Evolutionary conservation across 179 eudicot species (phyloP), one percentile per base, ranked within the genome.

Genomic region (Silene vulgaris): DNA sequence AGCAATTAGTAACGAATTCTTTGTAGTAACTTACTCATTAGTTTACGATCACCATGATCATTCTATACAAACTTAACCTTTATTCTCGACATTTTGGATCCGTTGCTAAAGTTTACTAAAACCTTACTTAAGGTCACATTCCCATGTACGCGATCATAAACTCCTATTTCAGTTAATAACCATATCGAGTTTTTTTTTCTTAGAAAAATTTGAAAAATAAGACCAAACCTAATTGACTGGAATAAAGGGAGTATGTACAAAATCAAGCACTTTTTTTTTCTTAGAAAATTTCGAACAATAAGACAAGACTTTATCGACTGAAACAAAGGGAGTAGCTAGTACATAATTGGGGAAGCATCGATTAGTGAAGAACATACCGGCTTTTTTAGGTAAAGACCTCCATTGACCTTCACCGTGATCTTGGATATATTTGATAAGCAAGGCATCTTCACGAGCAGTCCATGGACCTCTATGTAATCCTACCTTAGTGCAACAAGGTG

Each of bases 371-470:
- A 12, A 19, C 65, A 13, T 76, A 89, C 94, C 94, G 16, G 94
- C 94, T 57, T 84, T 88, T 48, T 84, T 78, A 57, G 94, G 91
- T 71, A 89, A 63, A 73, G 90, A 88, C 76, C 91, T 78, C 94
- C 94, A 89, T 82, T 86, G 87, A 57, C 94, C 91, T 86, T 89
- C 94, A 62, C 91, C 94, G 64, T 89, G 78, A 77, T 82, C 54
- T 64, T 81, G 77, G 71, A 89, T 86, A 76, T 85, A 88, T 21
- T 85, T 80, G 77, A 83, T 76, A 5, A 89, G 87, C 80, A 89
- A 81, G 13, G 74, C 74, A 73, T 89, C 94, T 81, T 89, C 94
- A 67, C 82, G 71, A 1, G 85, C 78, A 16, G 94, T 88, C 94
- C 94, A 89, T 69, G 90, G 89, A 57, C 94, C 94, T 79, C 85